Evolutionary conservation across 129 eudicot genomes (phyloP), one percentile per base, ranked within the genome.

Genomic region (Helichrysum umbraculigerum): DNA sequence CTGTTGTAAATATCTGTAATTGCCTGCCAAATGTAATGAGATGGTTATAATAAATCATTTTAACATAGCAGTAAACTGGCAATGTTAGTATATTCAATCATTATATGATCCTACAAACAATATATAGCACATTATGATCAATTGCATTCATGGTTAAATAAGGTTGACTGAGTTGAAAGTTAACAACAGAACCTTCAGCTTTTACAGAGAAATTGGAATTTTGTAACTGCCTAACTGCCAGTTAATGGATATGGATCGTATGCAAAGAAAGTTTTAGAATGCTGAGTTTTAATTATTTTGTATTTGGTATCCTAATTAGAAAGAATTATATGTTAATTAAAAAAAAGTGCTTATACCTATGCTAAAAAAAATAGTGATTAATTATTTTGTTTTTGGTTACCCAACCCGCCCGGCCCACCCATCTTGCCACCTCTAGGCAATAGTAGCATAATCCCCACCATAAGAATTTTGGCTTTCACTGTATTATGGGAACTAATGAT

Each of bases 1-100:
- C 84, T 85, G 80, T 67, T 82, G 83, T 91, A 91, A 82, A 93
- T 85, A 84, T 93, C 98, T 86, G 89, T 85, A 32, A 91, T 77
- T 22, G 96, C 98, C 98, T 93, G 96, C 32, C 47, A 66, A 80
- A 34, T 64, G 47, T 66, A 50, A 22, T 33, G 35, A 75, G 10
- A 74, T 34, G 51, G 20, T 75, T 75, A 63, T 42, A 14, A 17
- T 29, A 39, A 15, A 34, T 22, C 22, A 21, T 8, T 57, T 21
- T 6, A 16, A 7, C 21, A 21, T 16, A 15, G 19, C 28, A 17
- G 41, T 70, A 16, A 60, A 59, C 15, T 41, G 59, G 17, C 25
- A 15, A 25, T 60, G 14, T 39, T 39, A 41, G 44, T 29, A 42
- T 63, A 42, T 63, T 29, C 9, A 64, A 65, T 51, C 39, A 28